phyloP scores from a whole-genome alignment of 495 filamentous ascomycete genomes.

The Podospora bellae-mahoneyi region DNA sequence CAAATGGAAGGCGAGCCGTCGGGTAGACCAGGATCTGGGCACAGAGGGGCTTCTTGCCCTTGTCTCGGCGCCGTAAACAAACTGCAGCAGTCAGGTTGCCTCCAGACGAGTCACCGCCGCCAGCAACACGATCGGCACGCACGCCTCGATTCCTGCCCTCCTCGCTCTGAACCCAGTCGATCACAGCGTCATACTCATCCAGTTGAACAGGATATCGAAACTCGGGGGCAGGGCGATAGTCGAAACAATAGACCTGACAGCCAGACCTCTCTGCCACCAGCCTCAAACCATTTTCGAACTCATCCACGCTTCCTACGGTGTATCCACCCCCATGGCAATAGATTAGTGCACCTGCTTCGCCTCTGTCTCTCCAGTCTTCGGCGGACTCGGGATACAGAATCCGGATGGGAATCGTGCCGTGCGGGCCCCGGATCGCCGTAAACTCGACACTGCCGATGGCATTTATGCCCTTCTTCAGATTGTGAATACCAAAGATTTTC shows the following conservation, averaged over 20 bases:
- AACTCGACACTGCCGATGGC: constrained; percentile 34
- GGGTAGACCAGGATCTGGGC: constrained; percentile 40
- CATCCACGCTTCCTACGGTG: constrained; percentile 37
- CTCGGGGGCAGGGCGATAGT: constrained; percentile 41
- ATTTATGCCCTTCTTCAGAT: constrained; percentile 19
- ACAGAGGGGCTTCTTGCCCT: constrained; percentile 23
- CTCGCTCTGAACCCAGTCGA: constrained; percentile 28
- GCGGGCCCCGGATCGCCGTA: constrained; percentile 36
- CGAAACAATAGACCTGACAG: constrained; percentile 31
- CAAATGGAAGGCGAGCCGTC: constrained; percentile 36
- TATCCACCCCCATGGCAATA: constrained; percentile 46
- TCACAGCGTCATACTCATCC: constrained; percentile 34
- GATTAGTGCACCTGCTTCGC: constrained; percentile 28
- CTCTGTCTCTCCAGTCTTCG: constrained; percentile 9
- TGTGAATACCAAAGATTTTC: constrained; percentile 34
- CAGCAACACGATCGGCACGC: constrained; percentile 26
- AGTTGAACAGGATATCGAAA: constrained; percentile 36
- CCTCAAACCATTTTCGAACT: constrained; percentile 39
- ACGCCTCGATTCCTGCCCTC: constrained; percentile 27
- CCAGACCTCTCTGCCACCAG: constrained; percentile 28
- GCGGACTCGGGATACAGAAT: constrained; percentile 30
- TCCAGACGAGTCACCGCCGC: constrained; percentile 37
- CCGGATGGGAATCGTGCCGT: constrained; percentile 36
- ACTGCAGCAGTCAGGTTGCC: constrained; percentile 40
- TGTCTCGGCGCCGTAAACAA: constrained; percentile 28